Evolutionary conservation across 192 early-diverging fungal genomes (phyloP), one percentile per base, ranked within the genome.

Genomic region (Dimargaris cristalligena): DNA sequence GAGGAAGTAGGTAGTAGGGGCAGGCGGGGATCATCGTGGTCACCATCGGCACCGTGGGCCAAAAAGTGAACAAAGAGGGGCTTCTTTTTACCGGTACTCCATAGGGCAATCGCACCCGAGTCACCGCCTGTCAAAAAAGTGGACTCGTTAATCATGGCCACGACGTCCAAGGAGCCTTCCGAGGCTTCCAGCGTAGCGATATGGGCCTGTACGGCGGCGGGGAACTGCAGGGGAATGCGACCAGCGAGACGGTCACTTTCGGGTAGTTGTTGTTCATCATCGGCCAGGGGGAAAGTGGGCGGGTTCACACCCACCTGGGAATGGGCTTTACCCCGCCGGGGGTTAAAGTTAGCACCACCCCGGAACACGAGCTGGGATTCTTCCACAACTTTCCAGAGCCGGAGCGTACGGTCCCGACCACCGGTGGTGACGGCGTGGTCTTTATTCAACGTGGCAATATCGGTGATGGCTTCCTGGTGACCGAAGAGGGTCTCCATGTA

Each of bases 401-500:
- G 75, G 14, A 82, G 75, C 9, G 92, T 92, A 46, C 84, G 80
- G 69, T 99, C 96, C 33, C 96, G 80, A 11, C 85, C 77, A 18
- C 96, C 96, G 8, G 80, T 74, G 13, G 96, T 87, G 8, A 99
- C 75, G 61, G 93, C 96, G 28, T 89, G 80, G 67, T 97, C 96
- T 38, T 83, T 75, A n/a, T 76, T 73, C 68, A 97, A 68, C 29
- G 86, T 79, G 65, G 86, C 88, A 2, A 99, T 80, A n/a, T 68
- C 63, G 0, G 82, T 78, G 56, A 95, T 85, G 33, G 73, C 67
- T 69, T 99, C 96, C 70, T 97, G 96, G 66, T 99, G 96, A 30
- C 96, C 96, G 78, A 94, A 97, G 65, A 97, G 64, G 31, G 94
- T 97, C 62, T 97, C 94, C 62, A 99, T 81, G 71, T 97, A 99